Conservation (phyloP, 73 alveolate species). For the Tetrahymena borealis region DNA sequence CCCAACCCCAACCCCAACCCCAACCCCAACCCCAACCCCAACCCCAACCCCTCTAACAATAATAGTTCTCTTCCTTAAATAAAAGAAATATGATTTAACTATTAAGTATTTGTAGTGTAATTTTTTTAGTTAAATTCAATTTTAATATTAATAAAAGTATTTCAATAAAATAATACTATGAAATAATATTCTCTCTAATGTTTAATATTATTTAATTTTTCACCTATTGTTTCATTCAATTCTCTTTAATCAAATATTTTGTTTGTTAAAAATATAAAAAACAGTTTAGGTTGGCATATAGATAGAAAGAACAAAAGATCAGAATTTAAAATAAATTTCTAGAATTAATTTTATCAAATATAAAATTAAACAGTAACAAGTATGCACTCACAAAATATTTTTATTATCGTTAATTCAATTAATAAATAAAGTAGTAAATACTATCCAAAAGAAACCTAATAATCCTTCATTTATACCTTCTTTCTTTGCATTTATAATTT, state of each 20-base stretch:
- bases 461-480: background rate
- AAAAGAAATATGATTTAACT: background rate
- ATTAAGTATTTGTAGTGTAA: background rate
- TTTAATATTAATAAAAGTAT: no score
- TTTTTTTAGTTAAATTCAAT: background rate
- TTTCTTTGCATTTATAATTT: background rate
- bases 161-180: no score
- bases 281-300: no score
- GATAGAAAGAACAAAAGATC: no score
- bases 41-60: background rate
- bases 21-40: background rate
- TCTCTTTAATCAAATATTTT: no score
- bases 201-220: no score
- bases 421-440: background rate
- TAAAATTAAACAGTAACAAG: no score
- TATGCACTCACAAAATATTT: background rate
- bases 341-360: no score
- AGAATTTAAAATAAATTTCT: no score
- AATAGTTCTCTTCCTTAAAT: background rate
- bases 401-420: background rate
- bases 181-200: no score
- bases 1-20: slow-evolving; percentile 1
- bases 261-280: no score
- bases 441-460: background rate
- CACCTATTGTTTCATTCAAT: no score